Evolutionary conservation across 257 asterid species (phyloP), one percentile per base, ranked within the genome.

Genomic region (Salvia hispanica): DNA sequence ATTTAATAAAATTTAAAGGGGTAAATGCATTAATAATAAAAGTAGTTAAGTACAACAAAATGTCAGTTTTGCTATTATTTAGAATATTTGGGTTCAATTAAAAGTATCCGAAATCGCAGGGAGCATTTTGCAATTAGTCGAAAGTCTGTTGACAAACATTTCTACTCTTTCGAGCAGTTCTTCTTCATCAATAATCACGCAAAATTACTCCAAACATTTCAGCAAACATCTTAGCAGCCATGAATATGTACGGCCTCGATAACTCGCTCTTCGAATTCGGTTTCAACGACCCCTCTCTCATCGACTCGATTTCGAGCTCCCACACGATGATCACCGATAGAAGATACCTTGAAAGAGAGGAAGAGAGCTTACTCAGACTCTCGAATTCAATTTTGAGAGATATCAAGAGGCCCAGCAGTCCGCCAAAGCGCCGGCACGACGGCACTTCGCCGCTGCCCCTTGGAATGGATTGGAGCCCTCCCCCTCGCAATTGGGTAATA

Each of bases 391-490:
- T 61, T 6, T 66, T 73, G 71, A 62, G n/a, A 58, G 28, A 53
- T 31, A 46, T 31, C 39, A 69, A 74, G 67, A 74, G 66, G 48
- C 16, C 61, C 61, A 58, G 39, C 39, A 74, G 80, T 57, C 85
- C 93, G 8, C 85, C 88, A 0, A 78, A 73, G 78, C 82, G 66
- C 54, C 86, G 91, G 40, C 94, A 86, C 66, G 96, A 88, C 36
- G 96, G 91, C 42, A 66, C 85, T 67, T 88, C 96, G 45, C 96
- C 96, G 48, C 86, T 88, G 58, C 96, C 96, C 18, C 83, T 88
- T 7, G 94, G 96, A 59, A 88, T 88, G 96, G 96, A 88, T 70
- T 88, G 96, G 96, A 88, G 91, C 78, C 84, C 86, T 72, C 74
- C 89, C 28, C 96, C 96, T 64, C 71, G 79, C 11, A 61, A 70